Base-by-base conservation (phyloP, 2,329 filamentous ascomycete species). In the Exophiala dermatitidis region DNA sequence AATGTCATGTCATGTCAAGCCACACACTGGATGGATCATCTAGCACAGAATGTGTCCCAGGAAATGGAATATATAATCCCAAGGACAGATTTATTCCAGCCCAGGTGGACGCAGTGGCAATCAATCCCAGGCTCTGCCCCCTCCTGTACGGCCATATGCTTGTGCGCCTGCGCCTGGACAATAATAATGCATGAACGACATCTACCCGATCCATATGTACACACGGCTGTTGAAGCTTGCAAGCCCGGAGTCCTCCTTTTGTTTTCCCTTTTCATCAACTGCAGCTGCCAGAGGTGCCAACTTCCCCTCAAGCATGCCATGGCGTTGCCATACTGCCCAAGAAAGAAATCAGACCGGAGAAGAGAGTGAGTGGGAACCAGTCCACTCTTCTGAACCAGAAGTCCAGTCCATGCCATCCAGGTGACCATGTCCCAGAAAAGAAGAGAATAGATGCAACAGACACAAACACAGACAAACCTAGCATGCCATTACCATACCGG, bases 1-100 rank as follows among this genome's bases (percentile, higher is more conserved):
- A 52, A 41, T 41, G 12, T 38, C 49, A 45, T 41, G 48, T 30
- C 44, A 41, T 42, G 52, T 57, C 50, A 26, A 41, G 28, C 19
- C 19, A 26, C 38, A 46, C 52, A 10, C 33, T 60, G 58, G 52
- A 53, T 47, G 34, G 55, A 36, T 36, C 19, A 46, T 60, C 37
- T 52, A 58, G 30, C 53, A 7, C 33, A 36, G 19, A 19, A 19
- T 28, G 38, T 41, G 12, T 8, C 42, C 42, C 28, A 45, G 42
- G 42, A 32, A 32, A 19, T 19, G 19, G 19, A 19, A 19, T 19
- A 19, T 45, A 32, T 33, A 32, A 37, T 52, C 40, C 48, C 57
- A 41, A 54, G 51, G 45, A 49, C 32, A 49, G 44, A 28, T 30
- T 29, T 46, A 33, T 43, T 44, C 46, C 28, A 52, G 28, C 30